phyloP scores from a whole-genome alignment of 345 rosid genomes.

The Turritis glabra region DNA sequence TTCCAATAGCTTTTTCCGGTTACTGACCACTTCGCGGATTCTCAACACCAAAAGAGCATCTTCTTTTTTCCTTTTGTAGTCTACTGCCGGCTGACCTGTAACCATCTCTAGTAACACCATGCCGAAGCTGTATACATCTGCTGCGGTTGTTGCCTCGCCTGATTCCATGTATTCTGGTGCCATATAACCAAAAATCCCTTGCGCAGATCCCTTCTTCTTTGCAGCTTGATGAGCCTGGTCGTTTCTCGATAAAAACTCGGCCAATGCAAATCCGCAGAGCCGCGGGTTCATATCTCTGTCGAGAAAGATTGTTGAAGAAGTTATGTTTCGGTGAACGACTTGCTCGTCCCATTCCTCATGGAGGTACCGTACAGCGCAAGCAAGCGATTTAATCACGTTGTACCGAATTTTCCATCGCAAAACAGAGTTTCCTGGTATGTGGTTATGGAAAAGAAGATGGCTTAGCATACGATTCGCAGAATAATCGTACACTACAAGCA shows the following conservation, averaged over 20 bases:
- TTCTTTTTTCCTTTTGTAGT: constrained; percentile 59
- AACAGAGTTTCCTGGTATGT: constrained; percentile 39
- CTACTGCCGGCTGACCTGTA: constrained; percentile 85
- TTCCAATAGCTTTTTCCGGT: constrained; percentile 46
- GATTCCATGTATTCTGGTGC: constrained; percentile 90
- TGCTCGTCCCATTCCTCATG: constrained; percentile 98
- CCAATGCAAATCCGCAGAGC: constrained; percentile 83
- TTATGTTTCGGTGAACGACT: constrained; percentile 85
- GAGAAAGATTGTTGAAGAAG: constrained; percentile 73
- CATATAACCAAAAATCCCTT: constrained; percentile 94
- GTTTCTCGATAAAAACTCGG: constrained; percentile 85
- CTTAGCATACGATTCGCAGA: constrained; percentile 67
- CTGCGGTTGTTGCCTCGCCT: constrained; percentile 81
- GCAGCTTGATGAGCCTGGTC: constrained; percentile 72
- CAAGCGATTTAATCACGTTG: constrained; percentile 73
- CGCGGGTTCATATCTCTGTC: constrained; percentile 85
- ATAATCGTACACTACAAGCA: constrained; percentile 90
- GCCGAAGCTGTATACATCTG: constrained; percentile 90
- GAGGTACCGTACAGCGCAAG: constrained; percentile 80
- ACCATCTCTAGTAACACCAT: constrained; percentile 86
- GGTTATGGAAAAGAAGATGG: constrained; percentile 66
- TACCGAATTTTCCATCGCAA: constrained; percentile 70
- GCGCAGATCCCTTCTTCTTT: constrained; percentile 54
- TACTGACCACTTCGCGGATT: constrained; percentile 47
- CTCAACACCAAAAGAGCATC: constrained; percentile 70